Percentiles rank a stretch among this genome's conserved stretches.
Evolutionary conservation across 1,139 yeast species (phyloP).

Genomic region (Spencermartinsiella ligniputridi): DNA sequence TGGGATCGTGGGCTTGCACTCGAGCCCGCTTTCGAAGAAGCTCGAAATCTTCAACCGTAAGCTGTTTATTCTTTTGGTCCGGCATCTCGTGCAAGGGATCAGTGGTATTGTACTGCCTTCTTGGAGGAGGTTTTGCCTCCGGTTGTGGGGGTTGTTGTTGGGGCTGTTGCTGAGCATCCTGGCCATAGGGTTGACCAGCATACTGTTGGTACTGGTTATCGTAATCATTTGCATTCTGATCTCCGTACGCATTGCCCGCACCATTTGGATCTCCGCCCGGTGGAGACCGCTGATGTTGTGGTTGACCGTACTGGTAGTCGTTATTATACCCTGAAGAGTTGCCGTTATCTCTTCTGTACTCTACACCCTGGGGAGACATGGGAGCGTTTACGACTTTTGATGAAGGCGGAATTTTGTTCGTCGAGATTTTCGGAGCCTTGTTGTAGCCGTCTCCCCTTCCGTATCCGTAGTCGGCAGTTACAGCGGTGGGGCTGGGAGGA

Average conservation of each 20-base stretch:
- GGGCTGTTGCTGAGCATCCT: constrained; percentile 8
- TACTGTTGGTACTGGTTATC: background rate
- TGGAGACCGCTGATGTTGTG: background rate
- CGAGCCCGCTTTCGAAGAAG: constrained; percentile 27
- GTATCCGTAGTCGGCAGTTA: constrained; percentile 14
- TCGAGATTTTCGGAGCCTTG: constrained; percentile 20
- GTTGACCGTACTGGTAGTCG: constrained; percentile 3
- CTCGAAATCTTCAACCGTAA: constrained; percentile 31
- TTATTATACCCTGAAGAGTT: background rate
- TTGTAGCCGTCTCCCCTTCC: constrained; percentile 3
- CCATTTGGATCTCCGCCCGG: background rate
- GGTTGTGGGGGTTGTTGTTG: constrained; percentile 6
- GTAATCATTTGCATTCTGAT: background rate
- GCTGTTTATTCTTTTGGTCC: constrained; percentile 15
- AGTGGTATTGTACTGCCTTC: constrained; percentile 22
- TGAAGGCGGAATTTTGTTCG: constrained; percentile 26
- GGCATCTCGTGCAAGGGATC: constrained; percentile 15
- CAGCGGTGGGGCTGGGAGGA: constrained; percentile 20
- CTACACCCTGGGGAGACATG: constrained; percentile 22
- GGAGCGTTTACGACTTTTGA: constrained; percentile 19
- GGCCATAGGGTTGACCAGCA: background rate
- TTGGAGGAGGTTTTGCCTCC: constrained; percentile 25
- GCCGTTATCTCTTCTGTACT: constrained; percentile 18
- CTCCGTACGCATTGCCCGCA: background rate
- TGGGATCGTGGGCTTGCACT: constrained; percentile 30